phyloP scores from a whole-genome alignment of 1,284 basidiomycete genomes.

The Ganoderma meredithae region DNA sequence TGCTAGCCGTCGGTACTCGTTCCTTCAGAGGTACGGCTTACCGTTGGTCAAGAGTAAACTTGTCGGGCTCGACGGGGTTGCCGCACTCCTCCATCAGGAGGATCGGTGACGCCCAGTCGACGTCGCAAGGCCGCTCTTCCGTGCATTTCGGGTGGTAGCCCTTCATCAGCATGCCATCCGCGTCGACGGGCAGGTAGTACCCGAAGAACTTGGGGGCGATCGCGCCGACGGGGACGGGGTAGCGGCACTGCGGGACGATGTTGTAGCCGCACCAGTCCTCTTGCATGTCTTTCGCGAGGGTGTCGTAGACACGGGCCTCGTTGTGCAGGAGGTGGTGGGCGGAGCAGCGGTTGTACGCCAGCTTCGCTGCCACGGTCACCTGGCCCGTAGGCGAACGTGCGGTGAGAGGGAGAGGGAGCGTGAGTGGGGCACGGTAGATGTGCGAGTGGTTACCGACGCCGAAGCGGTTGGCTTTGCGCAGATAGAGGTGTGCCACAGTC shows the following conservation, averaged over 20 bases:
- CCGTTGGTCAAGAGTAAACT: constrained; percentile 46
- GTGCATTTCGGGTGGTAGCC: constrained; percentile 7
- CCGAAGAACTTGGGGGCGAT: constrained; percentile 64
- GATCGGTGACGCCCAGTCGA: constrained; percentile 32
- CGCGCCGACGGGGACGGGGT: constrained; percentile 54
- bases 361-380: constrained; percentile 46
- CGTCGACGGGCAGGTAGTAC: constrained; percentile 48
- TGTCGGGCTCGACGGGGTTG: constrained; percentile 39
- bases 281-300: constrained; percentile 52
- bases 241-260: constrained; percentile 46
- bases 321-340: constrained; percentile 41
- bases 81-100: constrained; percentile 53
- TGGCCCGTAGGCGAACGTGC: constrained; percentile 36
- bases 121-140: constrained; percentile 14
- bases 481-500: constrained; percentile 37
- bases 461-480: constrained; percentile 40
- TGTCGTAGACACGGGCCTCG: constrained; percentile 53
- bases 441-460: constrained; percentile 45
- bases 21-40: constrained; percentile 27
- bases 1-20: neutral
- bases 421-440: constrained; percentile 43
- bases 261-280: constrained; percentile 58
- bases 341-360: constrained; percentile 28
- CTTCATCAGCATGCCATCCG: constrained; percentile 19
- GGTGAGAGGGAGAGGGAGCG: constrained; percentile 41